These are phyloP conservation scores for Xylariales sp. DNA, from an alignment of 2,329 filamentous ascomycete genomes.

Conservation along the genomic window DNA sequence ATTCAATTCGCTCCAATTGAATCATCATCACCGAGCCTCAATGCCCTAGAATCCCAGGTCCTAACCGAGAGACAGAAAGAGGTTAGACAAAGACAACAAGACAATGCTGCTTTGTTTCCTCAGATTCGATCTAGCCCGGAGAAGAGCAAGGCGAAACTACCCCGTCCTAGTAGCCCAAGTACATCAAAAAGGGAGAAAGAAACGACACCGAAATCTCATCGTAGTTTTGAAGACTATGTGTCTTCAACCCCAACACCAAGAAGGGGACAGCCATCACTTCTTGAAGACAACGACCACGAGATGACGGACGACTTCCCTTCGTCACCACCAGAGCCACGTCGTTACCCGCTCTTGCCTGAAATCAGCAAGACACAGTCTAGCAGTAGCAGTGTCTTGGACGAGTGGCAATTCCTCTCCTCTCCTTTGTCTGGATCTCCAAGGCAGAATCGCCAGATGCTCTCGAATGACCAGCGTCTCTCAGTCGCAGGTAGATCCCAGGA, in stretches of 20 bases:
- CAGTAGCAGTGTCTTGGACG: slow-evolving; percentile 32
- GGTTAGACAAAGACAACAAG: slow-evolving; percentile 67
- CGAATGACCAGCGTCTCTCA: neutral
- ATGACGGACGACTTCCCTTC: slow-evolving; percentile 50
- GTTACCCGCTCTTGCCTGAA: slow-evolving; percentile 47
- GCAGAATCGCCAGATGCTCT: slow-evolving; percentile 20
- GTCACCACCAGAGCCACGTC: slow-evolving; percentile 52
- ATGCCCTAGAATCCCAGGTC: slow-evolving; percentile 60
- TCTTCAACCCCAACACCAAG: slow-evolving; percentile 58
- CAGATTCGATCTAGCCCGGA: slow-evolving; percentile 55
- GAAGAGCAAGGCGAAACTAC: slow-evolving; percentile 10
- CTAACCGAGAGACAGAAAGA: slow-evolving; percentile 79
- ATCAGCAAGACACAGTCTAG: slow-evolving; percentile 43
- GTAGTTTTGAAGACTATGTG: slow-evolving; percentile 46
- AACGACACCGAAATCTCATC: slow-evolving; percentile 41
- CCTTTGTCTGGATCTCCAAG: slow-evolving; percentile 48
- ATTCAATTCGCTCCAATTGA: slow-evolving; percentile 70
- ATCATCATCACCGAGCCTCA: slow-evolving; percentile 47
- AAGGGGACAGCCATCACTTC: slow-evolving; percentile 41
- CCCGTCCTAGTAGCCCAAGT: slow-evolving; percentile 6
- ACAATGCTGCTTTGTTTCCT: slow-evolving; percentile 63
- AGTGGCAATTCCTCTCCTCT: slow-evolving; percentile 53
- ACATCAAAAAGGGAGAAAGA: slow-evolving; percentile 21
- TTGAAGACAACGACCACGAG: slow-evolving; percentile 41
- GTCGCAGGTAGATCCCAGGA: neutral